Conservation (phyloP, 768 basidiomycete genomes). For the Lactifluus echinatus region DNA sequence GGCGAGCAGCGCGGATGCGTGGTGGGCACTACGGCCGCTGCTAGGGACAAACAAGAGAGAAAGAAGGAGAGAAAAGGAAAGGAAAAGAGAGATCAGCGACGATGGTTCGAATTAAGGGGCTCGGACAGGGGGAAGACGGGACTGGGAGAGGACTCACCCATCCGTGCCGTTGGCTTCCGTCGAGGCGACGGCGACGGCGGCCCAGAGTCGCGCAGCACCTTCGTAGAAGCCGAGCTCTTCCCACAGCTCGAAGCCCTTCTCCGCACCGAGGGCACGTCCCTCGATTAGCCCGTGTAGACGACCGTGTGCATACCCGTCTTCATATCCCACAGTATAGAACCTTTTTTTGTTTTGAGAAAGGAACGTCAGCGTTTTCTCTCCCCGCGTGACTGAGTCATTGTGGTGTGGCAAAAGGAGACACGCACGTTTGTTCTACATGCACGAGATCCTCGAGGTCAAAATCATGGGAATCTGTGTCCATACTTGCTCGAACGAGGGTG, state of each 20-base stretch:
- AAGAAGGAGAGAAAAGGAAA: not conserved
- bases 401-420: not conserved
- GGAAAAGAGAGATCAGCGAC: constrained; percentile 1
- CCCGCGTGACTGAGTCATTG: not conserved
- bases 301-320: constrained; percentile 77
- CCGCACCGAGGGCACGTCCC: constrained; percentile 78
- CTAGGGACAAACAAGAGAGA: not conserved
- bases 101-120: not conserved
- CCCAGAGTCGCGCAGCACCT: constrained; percentile 74
- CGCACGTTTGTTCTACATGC: constrained; percentile 28
- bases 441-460: constrained; percentile 27
- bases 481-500: not conserved
- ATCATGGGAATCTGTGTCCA: not conserved
- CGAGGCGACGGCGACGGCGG: constrained; percentile 31
- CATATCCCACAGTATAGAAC: constrained; percentile 74
- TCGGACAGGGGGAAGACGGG: not conserved
- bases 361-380: not conserved
- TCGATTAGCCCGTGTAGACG: constrained; percentile 85
- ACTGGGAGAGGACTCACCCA: constrained; percentile 35
- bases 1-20: constrained; percentile 61
- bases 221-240: constrained; percentile 94
- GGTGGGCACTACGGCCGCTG: constrained; percentile 47
- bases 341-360: constrained; percentile 40
- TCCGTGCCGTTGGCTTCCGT: constrained; percentile 34
- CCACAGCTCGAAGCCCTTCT: constrained; percentile 94